These are phyloP conservation scores for Streptanthus diversifolius DNA, from an alignment of 345 rosid genomes.

Conservation along the genomic window DNA sequence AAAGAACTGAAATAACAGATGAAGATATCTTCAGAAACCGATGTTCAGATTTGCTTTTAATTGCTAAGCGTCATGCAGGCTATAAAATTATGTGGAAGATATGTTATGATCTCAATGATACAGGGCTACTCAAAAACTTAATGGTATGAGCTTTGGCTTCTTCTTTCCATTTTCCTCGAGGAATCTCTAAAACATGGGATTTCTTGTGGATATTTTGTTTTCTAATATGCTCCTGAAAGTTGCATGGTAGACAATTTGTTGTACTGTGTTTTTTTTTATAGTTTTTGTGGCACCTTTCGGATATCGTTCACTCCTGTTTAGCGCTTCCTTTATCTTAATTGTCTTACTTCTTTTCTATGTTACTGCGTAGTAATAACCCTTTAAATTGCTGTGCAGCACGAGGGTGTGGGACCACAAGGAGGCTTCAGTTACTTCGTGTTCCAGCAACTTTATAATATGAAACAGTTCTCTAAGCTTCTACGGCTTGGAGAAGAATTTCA, in stretches of 20 bases:
- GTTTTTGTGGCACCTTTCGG: neutral
- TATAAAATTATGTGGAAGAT: constrained; percentile 79
- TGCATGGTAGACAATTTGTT: neutral
- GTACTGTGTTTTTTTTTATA: neutral
- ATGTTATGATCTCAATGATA: constrained; percentile 82
- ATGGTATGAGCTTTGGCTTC: constrained; percentile 54
- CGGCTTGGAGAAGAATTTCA: constrained; percentile 96
- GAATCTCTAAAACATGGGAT: neutral
- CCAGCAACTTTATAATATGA: constrained; percentile 58
- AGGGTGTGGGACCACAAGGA: constrained; percentile 84
- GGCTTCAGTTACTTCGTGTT: constrained; percentile 94
- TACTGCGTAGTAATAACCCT: constrained; percentile 1
- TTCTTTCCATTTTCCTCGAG: neutral
- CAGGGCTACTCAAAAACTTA: constrained; percentile 62
- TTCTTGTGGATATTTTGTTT: neutral
- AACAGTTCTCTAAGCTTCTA: constrained; percentile 72
- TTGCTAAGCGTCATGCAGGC: constrained; percentile 77
- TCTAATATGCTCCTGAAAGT: constrained; percentile 1
- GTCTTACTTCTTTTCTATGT: neutral
- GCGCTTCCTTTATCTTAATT: neutral
- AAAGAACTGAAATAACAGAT: constrained; percentile 38
- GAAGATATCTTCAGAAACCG: constrained; percentile 57
- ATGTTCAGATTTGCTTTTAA: constrained; percentile 59
- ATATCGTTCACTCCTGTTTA: neutral
- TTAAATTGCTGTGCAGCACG: constrained; percentile 50